phyloP scores from a whole-genome alignment of 2,329 filamentous ascomycete genomes.

The Cyanodermella asteris region DNA sequence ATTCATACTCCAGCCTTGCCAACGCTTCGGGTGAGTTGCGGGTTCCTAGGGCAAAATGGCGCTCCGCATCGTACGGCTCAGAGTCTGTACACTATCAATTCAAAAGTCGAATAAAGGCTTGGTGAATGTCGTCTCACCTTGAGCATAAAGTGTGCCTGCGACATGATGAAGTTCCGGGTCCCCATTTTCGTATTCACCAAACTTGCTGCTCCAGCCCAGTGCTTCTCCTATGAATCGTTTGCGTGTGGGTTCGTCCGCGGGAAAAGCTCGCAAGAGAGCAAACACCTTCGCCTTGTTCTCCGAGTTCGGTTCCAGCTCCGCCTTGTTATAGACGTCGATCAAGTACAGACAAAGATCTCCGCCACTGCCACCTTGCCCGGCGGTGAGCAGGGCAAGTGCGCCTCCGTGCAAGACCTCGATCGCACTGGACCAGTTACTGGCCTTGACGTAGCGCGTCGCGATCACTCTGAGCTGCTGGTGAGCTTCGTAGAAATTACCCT shows the following conservation, averaged over 20 bases:
- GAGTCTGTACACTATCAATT: slow-evolving; percentile 34
- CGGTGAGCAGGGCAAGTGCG: slow-evolving; percentile 64
- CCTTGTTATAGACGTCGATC: slow-evolving; percentile 78
- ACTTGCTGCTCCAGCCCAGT: slow-evolving; percentile 68
- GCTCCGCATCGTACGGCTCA: slow-evolving; percentile 81
- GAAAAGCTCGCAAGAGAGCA: slow-evolving; percentile 60
- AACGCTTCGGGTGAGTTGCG: slow-evolving; percentile 68
- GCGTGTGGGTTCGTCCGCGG: slow-evolving; percentile 62
- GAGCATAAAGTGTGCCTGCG: slow-evolving; percentile 67
- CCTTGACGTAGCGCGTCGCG: slow-evolving; percentile 80
- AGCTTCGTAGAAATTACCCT: slow-evolving; percentile 91
- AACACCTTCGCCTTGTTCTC: slow-evolving; percentile 49
- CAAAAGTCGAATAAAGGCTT: slow-evolving; percentile 2
- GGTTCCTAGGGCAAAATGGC: slow-evolving; percentile 71
- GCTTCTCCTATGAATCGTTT: slow-evolving; percentile 84
- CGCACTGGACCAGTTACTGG: slow-evolving; percentile 61
- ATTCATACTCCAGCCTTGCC: slow-evolving; percentile 67
- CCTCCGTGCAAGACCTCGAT: slow-evolving; percentile 73
- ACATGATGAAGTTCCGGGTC: slow-evolving; percentile 92
- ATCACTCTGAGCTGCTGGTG: slow-evolving; percentile 96
- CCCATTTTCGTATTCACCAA: slow-evolving; percentile 69
- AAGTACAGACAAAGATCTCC: slow-evolving; percentile 76
- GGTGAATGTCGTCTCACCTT: slow-evolving; percentile 25
- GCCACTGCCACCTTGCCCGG: slow-evolving; percentile 81
- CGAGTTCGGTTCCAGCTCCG: slow-evolving; percentile 56